Evolutionary conservation across 148 eudicot species (phyloP).

Genomic region (Rheum nobile): DNA sequence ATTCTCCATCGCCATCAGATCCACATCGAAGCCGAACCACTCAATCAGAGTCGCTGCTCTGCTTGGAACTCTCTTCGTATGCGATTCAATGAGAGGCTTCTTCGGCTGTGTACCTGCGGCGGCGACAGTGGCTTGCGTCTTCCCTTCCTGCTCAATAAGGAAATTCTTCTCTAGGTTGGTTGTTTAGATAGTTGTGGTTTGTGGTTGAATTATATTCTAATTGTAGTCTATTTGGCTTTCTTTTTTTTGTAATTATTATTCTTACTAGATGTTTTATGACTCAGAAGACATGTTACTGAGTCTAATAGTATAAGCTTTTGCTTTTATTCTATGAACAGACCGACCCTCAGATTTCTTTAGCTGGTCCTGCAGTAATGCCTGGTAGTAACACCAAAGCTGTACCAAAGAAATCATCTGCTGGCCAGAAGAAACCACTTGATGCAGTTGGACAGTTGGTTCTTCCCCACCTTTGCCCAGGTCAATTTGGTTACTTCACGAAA

Average conservation of each 20-base stretch:
- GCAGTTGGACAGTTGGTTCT: constrained; percentile 48
- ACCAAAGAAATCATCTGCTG: constrained; percentile 41
- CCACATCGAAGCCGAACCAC: not conserved
- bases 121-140: not conserved
- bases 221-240: not conserved
- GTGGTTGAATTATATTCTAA: not conserved
- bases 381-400: constrained; percentile 42
- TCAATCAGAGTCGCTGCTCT: not conserved
- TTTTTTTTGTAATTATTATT: not conserved
- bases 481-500: constrained; percentile 4
- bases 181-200: not conserved
- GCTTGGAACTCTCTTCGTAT: not conserved
- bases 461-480: constrained; percentile 72
- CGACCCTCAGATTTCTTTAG: constrained; percentile 34
- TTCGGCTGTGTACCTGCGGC: not conserved
- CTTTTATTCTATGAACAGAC: constrained; percentile 15
- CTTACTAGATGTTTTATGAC: not conserved
- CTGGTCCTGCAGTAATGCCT: constrained; percentile 21
- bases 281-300: not conserved
- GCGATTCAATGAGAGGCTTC: not conserved
- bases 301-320: not conserved
- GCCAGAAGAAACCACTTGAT: constrained; percentile 77
- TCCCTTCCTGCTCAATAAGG: not conserved
- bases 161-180: not conserved
- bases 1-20: constrained; percentile 3